Conservation (phyloP, 129 eudicot species). For the Escallonia rubra region DNA sequence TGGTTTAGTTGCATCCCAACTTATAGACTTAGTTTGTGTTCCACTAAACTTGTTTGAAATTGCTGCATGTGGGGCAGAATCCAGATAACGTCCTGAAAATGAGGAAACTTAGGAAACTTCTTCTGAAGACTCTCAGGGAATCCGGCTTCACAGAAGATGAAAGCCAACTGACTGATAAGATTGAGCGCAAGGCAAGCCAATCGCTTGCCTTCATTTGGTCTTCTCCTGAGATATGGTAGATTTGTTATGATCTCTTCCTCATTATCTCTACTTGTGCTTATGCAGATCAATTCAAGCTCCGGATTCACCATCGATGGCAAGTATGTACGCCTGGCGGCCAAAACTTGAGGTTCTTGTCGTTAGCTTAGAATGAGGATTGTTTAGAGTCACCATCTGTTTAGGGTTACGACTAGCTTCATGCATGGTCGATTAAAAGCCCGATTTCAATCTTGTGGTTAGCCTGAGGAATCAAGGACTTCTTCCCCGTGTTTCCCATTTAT, state of each 20-base stretch:
- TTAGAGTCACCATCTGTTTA: not conserved
- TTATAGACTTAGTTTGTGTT: too few relatives aligned
- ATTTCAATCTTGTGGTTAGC: not conserved
- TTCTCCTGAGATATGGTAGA: not conserved
- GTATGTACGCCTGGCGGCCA: slow-evolving; percentile 52
- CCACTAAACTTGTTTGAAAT: not conserved
- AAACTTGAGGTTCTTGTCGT: slow-evolving; percentile 25
- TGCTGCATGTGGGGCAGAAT: slow-evolving; percentile 35
- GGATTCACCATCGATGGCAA: slow-evolving; percentile 65
- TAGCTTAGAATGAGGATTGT: not conserved
- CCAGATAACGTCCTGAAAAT: slow-evolving; percentile 59
- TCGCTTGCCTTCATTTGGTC: not conserved
- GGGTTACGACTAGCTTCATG: not conserved
- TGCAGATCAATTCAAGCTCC: slow-evolving; percentile 91
- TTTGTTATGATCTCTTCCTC: not conserved
- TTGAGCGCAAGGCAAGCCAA: slow-evolving; percentile 59
- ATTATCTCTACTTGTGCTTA: not conserved
- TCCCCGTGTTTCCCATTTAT: not conserved
- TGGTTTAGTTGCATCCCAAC: too few relatives aligned
- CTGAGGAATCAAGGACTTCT: not conserved
- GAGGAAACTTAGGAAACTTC: slow-evolving; percentile 52
- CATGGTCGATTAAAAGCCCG: not conserved
- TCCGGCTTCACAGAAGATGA: slow-evolving; percentile 47
- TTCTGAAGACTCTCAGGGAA: slow-evolving; percentile 52
- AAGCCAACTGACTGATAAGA: slow-evolving; percentile 28